phyloP scores from a whole-genome alignment of 176 grass and related monocot species.

The Carex cristatella region DNA sequence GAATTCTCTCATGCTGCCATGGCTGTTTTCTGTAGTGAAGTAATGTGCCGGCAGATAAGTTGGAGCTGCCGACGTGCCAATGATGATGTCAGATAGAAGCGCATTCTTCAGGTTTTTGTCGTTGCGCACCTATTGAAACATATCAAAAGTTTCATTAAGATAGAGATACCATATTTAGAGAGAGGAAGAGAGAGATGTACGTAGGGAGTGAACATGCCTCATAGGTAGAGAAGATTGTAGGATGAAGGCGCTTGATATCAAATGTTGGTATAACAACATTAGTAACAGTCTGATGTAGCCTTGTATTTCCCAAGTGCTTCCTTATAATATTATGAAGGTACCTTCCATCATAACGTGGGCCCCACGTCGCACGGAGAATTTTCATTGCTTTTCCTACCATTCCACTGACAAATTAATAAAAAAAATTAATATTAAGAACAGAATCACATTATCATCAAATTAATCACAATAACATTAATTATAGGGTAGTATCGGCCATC shows the following conservation, averaged over 20 bases:
- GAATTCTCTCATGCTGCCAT: constrained; percentile 68
- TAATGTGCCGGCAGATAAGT: constrained; percentile 78
- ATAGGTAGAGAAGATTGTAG: constrained; percentile 74
- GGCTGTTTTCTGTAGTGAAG: constrained; percentile 49
- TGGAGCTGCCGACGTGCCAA: constrained; percentile 71
- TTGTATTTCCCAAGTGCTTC: constrained; percentile 51
- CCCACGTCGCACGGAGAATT: constrained; percentile 48
- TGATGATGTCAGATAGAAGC: constrained; percentile 78
- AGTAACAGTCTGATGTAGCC: constrained; percentile 61
- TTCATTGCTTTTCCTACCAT: constrained; percentile 39
- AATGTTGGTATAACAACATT: constrained; percentile 83
- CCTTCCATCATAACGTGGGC: constrained; percentile 73
- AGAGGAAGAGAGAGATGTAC: not conserved
- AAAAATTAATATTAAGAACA: not conserved
- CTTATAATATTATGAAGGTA: constrained; percentile 71
- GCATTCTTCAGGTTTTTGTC: constrained; percentile 44
- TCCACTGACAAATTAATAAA: constrained; percentile 38
- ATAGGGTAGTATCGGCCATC: not conserved
- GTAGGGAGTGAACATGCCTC: constrained; percentile 25
- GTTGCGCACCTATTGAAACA: constrained; percentile 34
- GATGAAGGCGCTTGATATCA: constrained; percentile 72
- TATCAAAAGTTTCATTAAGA: not conserved
- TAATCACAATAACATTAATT: not conserved
- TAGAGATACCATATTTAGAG: not conserved
- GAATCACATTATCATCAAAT: not conserved